Percentiles rank a stretch among this genome's conserved stretches.
Evolutionary conservation across 805 yeast species (phyloP).

Genomic region (Pichia pseudocactophila): DNA sequence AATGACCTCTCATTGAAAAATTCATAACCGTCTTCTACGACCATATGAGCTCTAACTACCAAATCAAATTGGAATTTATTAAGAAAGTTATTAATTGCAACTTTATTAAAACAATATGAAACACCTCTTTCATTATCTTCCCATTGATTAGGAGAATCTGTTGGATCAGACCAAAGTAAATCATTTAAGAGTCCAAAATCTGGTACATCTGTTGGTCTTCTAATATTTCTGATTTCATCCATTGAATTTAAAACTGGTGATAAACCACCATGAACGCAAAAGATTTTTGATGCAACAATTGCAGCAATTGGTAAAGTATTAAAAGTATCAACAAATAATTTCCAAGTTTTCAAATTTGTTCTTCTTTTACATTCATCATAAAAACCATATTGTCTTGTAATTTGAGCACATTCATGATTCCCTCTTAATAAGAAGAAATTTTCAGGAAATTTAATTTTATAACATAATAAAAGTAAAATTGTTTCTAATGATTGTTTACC

Average conservation of each 20-base stretch:
- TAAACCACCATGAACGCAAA: slow-evolving; percentile 82
- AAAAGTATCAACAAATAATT: slow-evolving; percentile 85
- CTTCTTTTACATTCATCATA: slow-evolving; percentile 97
- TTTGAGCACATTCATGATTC: slow-evolving; percentile 95
- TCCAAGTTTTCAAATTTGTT: slow-evolving; percentile 89
- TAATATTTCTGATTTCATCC: slow-evolving; percentile 68
- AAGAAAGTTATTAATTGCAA: slow-evolving; percentile 70
- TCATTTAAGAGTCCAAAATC: slow-evolving; percentile 74
- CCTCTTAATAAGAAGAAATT: slow-evolving; percentile 90
- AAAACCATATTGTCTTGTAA: slow-evolving; percentile 93
- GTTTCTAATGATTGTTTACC: slow-evolving; percentile 96
- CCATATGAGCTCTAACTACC: slow-evolving; percentile 85
- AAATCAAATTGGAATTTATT: slow-evolving; percentile 70
- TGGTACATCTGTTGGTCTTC: slow-evolving; percentile 80
- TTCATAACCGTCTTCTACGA: slow-evolving; percentile 74
- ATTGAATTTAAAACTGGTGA: slow-evolving; percentile 65
- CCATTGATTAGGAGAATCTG: slow-evolving; percentile 77
- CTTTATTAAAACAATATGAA: slow-evolving; percentile 68
- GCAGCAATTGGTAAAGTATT: slow-evolving; percentile 95
- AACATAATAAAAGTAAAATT: slow-evolving; percentile 75
- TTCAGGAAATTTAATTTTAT: slow-evolving; percentile 94
- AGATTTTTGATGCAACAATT: slow-evolving; percentile 88
- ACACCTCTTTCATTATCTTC: slow-evolving; percentile 84
- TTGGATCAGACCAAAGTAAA: slow-evolving; percentile 78
- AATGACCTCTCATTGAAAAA: slow-evolving; percentile 63